These are phyloP conservation scores for Ogataea chonburiensis DNA, from an alignment of 805 yeast species.

Conservation along the genomic window DNA sequence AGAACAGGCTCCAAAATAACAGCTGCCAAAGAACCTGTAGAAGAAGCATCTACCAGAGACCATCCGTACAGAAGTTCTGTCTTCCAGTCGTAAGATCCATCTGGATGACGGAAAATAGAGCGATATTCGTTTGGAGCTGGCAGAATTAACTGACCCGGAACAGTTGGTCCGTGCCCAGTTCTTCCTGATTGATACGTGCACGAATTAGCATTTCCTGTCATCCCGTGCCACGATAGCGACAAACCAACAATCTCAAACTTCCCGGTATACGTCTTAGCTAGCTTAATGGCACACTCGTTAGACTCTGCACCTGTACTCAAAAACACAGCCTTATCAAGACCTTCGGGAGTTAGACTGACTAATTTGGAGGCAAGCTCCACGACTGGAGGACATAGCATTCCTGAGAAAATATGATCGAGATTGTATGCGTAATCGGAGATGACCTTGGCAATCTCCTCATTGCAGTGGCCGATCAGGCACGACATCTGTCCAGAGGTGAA, in stretches of 20 bases:
- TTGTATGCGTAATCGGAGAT: constrained; percentile 25
- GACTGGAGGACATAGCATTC: constrained; percentile 32
- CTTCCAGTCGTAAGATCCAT: constrained; percentile 32
- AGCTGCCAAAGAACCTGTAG: constrained; percentile 46
- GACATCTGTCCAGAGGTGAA: constrained; percentile 32
- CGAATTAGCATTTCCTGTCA: constrained; percentile 30
- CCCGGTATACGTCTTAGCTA: constrained; percentile 30
- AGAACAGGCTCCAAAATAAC: constrained; percentile 51
- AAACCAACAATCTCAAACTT: constrained; percentile 31
- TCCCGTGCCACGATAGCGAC: constrained; percentile 33
- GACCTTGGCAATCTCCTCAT: constrained; percentile 27
- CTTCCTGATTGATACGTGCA: constrained; percentile 31
- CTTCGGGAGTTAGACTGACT: constrained; percentile 23
- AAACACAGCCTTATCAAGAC: constrained; percentile 28
- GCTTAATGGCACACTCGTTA: constrained; percentile 35
- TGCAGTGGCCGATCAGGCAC: constrained; percentile 30
- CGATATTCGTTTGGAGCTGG: constrained; percentile 31
- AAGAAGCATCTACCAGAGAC: constrained; percentile 28
- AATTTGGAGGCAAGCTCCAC: constrained; percentile 31
- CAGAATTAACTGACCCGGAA: constrained; percentile 28
- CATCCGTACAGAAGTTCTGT: constrained; percentile 31
- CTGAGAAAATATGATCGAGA: constrained; percentile 27
- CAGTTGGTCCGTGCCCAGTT: constrained; percentile 29
- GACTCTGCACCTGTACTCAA: constrained; percentile 36
- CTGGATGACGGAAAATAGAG: constrained; percentile 28